Evolutionary conservation across 140 eudicot species (phyloP).

Genomic region (Senecio squalidus): DNA sequence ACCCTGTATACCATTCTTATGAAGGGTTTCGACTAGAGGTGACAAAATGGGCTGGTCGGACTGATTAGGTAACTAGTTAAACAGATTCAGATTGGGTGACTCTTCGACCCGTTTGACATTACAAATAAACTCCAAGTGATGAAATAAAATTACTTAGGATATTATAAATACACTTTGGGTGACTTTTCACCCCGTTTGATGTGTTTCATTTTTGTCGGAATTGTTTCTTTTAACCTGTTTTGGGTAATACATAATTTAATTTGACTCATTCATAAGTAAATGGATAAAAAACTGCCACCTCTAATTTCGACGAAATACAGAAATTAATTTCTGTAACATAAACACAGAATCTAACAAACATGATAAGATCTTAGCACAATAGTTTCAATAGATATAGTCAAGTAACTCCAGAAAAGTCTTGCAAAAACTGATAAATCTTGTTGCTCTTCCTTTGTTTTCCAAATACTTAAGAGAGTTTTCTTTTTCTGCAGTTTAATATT

Average conservation of each 20-base stretch:
- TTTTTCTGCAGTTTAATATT: constrained; percentile 60
- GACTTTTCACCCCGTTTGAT: not conserved
- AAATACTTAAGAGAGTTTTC: not conserved
- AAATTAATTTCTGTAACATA: not conserved
- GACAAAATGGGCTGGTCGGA: no score
- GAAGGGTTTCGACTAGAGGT: no score
- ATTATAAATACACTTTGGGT: not conserved
- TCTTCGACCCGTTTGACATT: no score
- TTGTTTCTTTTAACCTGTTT: not conserved
- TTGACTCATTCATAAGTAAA: not conserved
- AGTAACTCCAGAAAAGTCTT: not conserved
- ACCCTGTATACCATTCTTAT: no score
- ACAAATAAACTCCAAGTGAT: no score
- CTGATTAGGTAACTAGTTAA: no score
- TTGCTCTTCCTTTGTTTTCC: no score
- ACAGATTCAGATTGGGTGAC: no score
- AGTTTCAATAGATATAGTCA: not conserved
- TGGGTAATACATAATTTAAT: not conserved
- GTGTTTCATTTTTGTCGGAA: not conserved
- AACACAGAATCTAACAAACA: not conserved
- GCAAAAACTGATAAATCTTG: no score
- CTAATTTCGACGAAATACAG: not conserved
- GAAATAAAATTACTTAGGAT: no score
- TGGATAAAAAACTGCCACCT: not conserved
- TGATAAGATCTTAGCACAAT: not conserved